phyloP scores from a whole-genome alignment of 2,329 filamentous ascomycete species.

The Sclerotiophoma versabilis region DNA sequence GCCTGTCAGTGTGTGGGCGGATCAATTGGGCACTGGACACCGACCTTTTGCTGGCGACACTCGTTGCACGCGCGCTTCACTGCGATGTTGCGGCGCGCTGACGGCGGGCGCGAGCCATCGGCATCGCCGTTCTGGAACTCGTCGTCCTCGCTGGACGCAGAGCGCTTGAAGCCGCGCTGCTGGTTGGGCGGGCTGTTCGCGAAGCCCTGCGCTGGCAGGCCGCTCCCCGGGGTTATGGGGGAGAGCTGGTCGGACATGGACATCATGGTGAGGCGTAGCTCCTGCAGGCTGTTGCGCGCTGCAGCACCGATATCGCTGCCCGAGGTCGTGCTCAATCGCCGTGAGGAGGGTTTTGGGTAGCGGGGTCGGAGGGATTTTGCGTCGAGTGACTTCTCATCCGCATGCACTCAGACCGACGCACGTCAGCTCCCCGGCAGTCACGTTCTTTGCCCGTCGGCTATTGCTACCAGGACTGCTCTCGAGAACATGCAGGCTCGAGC shows the following conservation, averaged over 20 bases:
- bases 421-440: conserved; percentile 17
- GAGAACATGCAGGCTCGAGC: conserved; percentile 17
- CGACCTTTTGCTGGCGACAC: conserved; percentile 84
- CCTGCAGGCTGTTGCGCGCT: conserved; percentile 20
- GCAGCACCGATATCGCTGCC: conserved; percentile 30
- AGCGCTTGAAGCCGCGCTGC: conserved; percentile 46
- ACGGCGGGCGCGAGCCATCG: conserved; percentile 32
- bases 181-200: conserved; percentile 39
- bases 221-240: conserved; percentile 40
- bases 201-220: conserved; percentile 34
- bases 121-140: conserved; percentile 38
- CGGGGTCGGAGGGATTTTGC: conserved; percentile 13
- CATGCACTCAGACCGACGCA: conserved; percentile 7
- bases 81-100: conserved; percentile 43
- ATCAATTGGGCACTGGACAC: conserved; percentile 7
- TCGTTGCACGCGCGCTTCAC: conserved; percentile 82
- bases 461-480: conserved; percentile 10
- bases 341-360: conserved; percentile 14
- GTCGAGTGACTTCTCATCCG: conserved; percentile 10
- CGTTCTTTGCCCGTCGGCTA: conserved; percentile 19
- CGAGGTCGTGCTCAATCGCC: conserved; percentile 11
- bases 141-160: conserved; percentile 48
- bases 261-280: conserved; percentile 16
- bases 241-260: conserved; percentile 26
- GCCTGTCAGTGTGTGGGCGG: not conserved